A percentile compares a stretch with the other conserved stretches of the same genome.
These are phyloP conservation scores for Russula ochroleuca DNA, from an alignment of 768 basidiomycete species.

Conservation along the genomic window DNA sequence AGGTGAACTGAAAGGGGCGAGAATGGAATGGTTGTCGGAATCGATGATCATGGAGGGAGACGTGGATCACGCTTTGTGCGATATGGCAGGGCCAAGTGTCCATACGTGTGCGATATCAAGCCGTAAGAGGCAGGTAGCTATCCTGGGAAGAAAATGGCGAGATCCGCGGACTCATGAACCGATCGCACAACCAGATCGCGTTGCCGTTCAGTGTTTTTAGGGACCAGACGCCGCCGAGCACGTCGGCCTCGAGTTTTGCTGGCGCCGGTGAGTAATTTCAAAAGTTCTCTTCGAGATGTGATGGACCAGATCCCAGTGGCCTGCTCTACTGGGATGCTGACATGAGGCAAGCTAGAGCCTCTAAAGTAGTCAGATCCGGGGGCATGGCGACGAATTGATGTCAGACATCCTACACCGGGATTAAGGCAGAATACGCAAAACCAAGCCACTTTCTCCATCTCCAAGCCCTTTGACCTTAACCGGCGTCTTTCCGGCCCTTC, in stretches of 20 bases:
- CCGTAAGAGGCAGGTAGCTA: not conserved
- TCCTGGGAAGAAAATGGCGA: constrained; percentile 22
- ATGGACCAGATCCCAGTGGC: constrained; percentile 13
- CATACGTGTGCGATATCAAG: not conserved
- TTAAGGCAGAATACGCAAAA: not conserved
- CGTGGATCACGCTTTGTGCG: constrained; percentile 11
- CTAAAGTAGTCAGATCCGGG: constrained; percentile 5
- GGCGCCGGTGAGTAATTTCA: constrained; percentile 22
- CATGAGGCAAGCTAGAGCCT: constrained; percentile 19
- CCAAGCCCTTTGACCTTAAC: constrained; percentile 16
- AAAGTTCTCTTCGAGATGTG: constrained; percentile 4
- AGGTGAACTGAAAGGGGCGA: constrained; percentile 11
- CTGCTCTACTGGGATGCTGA: constrained; percentile 11
- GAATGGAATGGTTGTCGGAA: not conserved
- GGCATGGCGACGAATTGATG: constrained; percentile 22
- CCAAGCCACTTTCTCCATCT: constrained; percentile 8
- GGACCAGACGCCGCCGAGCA: constrained; percentile 24
- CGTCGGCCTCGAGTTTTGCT: constrained; percentile 23
- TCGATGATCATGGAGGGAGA: constrained; percentile 11
- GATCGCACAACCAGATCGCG: constrained; percentile 24
- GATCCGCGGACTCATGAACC: constrained; percentile 24
- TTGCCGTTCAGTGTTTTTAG: constrained; percentile 22
- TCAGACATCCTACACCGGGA: constrained; percentile 13
- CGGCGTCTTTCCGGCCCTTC: constrained; percentile 22
- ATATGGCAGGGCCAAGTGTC: not conserved